Conservation (phyloP, 805 yeast species). For the Barnettozyma vustinii region DNA sequence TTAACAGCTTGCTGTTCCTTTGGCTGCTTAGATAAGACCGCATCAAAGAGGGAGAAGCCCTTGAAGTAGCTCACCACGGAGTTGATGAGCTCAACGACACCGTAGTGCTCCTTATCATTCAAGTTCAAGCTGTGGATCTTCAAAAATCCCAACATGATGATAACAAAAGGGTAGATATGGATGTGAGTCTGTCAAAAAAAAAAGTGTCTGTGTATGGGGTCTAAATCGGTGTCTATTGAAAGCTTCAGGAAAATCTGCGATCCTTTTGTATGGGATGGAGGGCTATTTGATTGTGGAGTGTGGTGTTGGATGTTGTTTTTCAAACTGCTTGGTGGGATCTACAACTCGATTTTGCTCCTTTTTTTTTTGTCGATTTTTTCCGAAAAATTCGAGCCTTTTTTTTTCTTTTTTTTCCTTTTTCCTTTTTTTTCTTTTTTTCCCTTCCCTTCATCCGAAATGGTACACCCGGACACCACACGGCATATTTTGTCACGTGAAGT, state of each 20-base stretch:
- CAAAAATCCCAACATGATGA: conserved; percentile 9
- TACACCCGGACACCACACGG: conserved; percentile 5
- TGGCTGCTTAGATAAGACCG: conserved; percentile 12
- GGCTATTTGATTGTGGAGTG: too few species aligned
- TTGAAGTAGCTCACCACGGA: conserved; percentile 12
- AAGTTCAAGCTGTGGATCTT: conserved; percentile 7
- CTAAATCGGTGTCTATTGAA: too few species aligned
- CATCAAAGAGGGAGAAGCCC: conserved; percentile 13
- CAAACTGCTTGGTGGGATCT: neutral
- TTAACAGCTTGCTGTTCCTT: neutral
- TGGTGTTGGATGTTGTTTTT: too few species aligned
- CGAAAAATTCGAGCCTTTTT: neutral
- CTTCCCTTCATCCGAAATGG: neutral
- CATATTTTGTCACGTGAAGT: neutral
- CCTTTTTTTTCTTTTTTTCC: neutral
- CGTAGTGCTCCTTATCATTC: neutral
- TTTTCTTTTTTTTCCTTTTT: neutral
- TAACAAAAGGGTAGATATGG: neutral
- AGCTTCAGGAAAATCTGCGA: too few species aligned
- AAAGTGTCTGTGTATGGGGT: too few species aligned
- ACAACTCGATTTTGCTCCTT: neutral
- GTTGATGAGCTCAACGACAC: conserved; percentile 4
- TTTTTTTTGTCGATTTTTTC: neutral
- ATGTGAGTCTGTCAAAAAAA: too few species aligned
- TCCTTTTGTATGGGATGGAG: too few species aligned